A percentile compares a stretch with the other conserved stretches of the same genome.
phyloP scores from a whole-genome alignment of 192 early-diverging fungal genomes.

The Coemansia sp. region DNA sequence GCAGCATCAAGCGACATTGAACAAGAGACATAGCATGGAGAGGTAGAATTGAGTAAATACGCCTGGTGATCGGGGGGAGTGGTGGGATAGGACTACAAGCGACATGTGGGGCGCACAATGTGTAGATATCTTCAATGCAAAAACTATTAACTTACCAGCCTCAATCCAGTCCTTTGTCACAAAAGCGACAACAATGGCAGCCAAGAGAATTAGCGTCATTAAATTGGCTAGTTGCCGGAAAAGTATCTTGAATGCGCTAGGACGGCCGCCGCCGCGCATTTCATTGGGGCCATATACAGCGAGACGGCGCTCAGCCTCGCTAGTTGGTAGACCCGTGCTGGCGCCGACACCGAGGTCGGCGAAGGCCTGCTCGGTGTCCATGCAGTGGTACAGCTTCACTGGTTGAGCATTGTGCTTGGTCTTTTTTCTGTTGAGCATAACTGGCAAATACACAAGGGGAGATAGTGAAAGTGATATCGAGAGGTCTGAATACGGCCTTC shows the following conservation, averaged over 20 bases:
- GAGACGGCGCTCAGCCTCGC: constrained; percentile 40
- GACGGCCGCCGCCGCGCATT: constrained; percentile 63
- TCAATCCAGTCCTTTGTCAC: constrained; percentile 63
- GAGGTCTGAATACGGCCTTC: too few relatives aligned
- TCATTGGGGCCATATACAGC: constrained; percentile 57
- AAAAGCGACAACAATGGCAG: constrained; percentile 62
- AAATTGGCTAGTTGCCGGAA: constrained; percentile 63
- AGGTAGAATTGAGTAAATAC: not conserved
- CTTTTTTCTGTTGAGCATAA: constrained; percentile 22
- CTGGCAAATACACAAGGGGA: too few relatives aligned
- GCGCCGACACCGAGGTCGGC: constrained; percentile 25
- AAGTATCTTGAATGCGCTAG: constrained; percentile 60
- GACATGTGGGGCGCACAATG: not conserved
- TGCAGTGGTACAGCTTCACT: constrained; percentile 45
- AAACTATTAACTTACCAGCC: constrained; percentile 36
- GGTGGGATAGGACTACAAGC: too few relatives aligned
- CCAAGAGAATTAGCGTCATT: constrained; percentile 63
- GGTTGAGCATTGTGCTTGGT: not conserved
- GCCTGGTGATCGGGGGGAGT: too few relatives aligned
- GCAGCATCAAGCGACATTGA: not conserved
- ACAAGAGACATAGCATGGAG: not conserved
- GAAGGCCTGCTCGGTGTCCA: constrained; percentile 16
- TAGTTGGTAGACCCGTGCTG: constrained; percentile 47
- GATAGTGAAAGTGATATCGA: too few relatives aligned
- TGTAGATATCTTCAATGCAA: not conserved